Conservation (phyloP, 495 filamentous ascomycete species). For the Neurospora hispaniola region DNA sequence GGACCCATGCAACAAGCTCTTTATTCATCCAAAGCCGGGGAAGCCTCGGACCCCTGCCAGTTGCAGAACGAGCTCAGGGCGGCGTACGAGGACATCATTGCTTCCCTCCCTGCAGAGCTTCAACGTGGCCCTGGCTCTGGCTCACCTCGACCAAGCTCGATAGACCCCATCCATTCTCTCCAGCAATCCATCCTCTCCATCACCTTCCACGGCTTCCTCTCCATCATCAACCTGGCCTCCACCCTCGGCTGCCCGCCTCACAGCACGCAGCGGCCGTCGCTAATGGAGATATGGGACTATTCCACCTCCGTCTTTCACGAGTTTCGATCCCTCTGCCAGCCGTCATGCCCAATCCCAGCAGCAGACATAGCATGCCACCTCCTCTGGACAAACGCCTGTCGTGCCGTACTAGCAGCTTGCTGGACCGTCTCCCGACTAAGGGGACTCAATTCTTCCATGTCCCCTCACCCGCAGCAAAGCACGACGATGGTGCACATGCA, state of each 20-base stretch:
- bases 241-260: neutral
- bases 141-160: neutral
- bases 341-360: neutral
- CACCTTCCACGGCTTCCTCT: constrained; percentile 7
- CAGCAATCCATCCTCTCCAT: constrained; percentile 10
- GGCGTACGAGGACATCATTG: constrained; percentile 1
- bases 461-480: constrained; percentile 2
- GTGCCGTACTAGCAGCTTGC: constrained; percentile 8
- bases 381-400: constrained; percentile 10
- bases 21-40: neutral
- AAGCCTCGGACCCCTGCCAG: neutral
- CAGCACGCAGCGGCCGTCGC: neutral
- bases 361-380: constrained; percentile 6
- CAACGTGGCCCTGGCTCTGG: neutral
- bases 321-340: constrained; percentile 9
- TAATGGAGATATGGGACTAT: constrained; percentile 14
- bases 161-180: constrained; percentile 6
- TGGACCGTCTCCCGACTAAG: constrained; percentile 5
- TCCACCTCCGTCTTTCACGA: constrained; percentile 10
- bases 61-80: constrained; percentile 4
- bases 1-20: constrained; percentile 9
- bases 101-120: neutral
- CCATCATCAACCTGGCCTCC: constrained; percentile 1
- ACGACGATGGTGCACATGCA: neutral
- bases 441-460: neutral